Evolutionary conservation across 1,284 basidiomycete species (phyloP).

Genomic region (Psilocybe mexicana): DNA sequence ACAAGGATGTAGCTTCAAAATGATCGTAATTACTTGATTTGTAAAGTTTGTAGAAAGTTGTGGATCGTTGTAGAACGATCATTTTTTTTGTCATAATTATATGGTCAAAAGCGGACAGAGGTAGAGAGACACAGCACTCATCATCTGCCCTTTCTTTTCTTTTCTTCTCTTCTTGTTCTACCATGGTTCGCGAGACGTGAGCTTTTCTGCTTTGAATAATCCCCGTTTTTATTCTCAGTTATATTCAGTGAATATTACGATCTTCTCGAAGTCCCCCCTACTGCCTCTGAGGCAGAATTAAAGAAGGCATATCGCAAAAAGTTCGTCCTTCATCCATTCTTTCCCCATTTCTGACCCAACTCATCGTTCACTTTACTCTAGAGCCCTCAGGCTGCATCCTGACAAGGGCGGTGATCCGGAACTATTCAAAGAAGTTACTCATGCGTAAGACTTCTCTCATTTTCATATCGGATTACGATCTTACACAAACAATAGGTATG

Average conservation of each 20-base stretch:
- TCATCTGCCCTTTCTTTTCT: background rate
- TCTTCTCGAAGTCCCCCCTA: constrained; percentile 78
- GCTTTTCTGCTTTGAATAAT: constrained; percentile 6
- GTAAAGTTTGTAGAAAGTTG: constrained; percentile 38
- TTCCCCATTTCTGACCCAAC: constrained; percentile 13
- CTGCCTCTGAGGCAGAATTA: constrained; percentile 79
- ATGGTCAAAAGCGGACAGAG: constrained; percentile 19
- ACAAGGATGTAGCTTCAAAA: constrained; percentile 63
- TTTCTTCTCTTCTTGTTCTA: constrained; percentile 11
- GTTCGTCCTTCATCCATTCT: constrained; percentile 40
- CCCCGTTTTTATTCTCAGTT: constrained; percentile 2
- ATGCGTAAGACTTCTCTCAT: constrained; percentile 67
- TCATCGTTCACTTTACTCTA: constrained; percentile 31
- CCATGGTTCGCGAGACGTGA: constrained; percentile 35
- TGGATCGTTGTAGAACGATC: constrained; percentile 47
- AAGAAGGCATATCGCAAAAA: constrained; percentile 97
- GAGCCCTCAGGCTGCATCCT: constrained; percentile 89
- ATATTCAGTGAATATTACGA: constrained; percentile 82
- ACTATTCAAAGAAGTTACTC: constrained; percentile 96
- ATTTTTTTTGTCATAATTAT: constrained; percentile 25
- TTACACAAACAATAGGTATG: constrained; percentile 62
- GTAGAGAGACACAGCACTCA: background rate
- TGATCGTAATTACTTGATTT: constrained; percentile 33
- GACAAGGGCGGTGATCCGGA: constrained; percentile 98
- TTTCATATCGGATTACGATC: background rate